phyloP scores from a whole-genome alignment of 352 stramenopile genomes.

The Globisporangium radiosum region DNA sequence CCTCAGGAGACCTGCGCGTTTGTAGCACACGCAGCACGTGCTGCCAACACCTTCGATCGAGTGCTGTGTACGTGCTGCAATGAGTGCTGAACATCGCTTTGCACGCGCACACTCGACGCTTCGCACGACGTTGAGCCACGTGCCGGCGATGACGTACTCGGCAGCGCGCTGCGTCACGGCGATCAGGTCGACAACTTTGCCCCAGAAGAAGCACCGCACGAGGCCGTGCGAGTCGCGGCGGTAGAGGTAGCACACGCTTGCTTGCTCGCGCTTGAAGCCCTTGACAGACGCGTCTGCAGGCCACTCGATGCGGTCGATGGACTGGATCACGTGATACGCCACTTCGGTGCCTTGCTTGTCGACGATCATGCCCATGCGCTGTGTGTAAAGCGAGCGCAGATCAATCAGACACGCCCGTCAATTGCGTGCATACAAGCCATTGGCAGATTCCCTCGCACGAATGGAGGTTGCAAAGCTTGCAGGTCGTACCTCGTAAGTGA shows the following conservation, averaged over 20 bases:
- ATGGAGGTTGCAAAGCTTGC: too few species aligned
- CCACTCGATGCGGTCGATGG: conserved; percentile 17
- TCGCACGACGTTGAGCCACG: conserved; percentile 13
- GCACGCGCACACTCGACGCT: conserved; percentile 10
- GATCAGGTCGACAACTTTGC: conserved; percentile 20
- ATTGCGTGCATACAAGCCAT: too few species aligned
- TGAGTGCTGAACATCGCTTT: background rate
- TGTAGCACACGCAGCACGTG: conserved; percentile 1
- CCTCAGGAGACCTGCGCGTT: background rate
- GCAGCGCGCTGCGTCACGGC: conserved; percentile 6
- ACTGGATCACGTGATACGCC: conserved; percentile 18
- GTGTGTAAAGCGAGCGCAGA: too few species aligned
- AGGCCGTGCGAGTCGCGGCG: conserved; percentile 15
- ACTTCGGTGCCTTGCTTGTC: conserved; percentile 12
- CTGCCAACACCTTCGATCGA: conserved; percentile 5
- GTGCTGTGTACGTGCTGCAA: background rate
- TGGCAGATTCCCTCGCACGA: too few species aligned
- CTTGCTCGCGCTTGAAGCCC: conserved; percentile 27
- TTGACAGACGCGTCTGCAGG: conserved; percentile 14
- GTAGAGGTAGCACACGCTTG: conserved; percentile 34
- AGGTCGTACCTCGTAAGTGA: conserved; percentile 15
- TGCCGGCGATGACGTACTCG: conserved; percentile 18
- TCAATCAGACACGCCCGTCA: too few species aligned
- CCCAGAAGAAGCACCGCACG: conserved; percentile 30
- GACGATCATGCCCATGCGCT: conserved; percentile 8